Base-by-base conservation (phyloP, 495 filamentous ascomycete genomes). In the Entonaema liquescens region DNA sequence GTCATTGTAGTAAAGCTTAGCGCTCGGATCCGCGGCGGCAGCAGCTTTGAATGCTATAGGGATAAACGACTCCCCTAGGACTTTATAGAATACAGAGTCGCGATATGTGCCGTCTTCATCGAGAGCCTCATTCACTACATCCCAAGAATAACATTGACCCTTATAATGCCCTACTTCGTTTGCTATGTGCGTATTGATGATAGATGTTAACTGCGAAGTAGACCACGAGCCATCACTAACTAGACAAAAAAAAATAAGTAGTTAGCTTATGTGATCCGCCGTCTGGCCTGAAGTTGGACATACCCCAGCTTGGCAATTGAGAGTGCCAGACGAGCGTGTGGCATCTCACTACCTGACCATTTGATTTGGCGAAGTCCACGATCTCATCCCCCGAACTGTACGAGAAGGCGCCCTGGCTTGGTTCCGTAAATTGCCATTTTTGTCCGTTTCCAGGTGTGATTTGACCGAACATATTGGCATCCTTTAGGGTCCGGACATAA, bases 71-170 rank as follows among this genome's bases (percentile, higher is more conserved):
- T 85, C 83, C n/a, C 88, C 88, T 31, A 89, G 74, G 17, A 87
- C 80, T 23, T 83, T 80, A 79, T 83, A 87, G 80, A 89, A 90
- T 56, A 86, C 78, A 54, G 76, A 84, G 59, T 81, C 62, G 58
- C 89, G 85, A 68, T 86, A 86, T n/a, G 83, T 83, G 29, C 89
- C 90, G 71, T 90, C 86, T 56, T 92, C 90, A 63, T 89, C 85
- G 65, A 92, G 85, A 35, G 87, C 87, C 76, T 93, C 89, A 76
- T 92, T 92, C 19, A 91, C 83, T 1, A 93, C 90, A 71, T 92
- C 89, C 88, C 62, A 72, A 2, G 57, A 58, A 9, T 65, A 66
- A 29, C 80, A 88, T 55, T 83, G 76, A 5, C 82, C 83, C 62
- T 83, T 82, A 66, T 80, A 86, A 67, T 87, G 85, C n/a, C n/a